These are phyloP conservation scores for Xylona heveae DNA, from an alignment of 495 filamentous ascomycete genomes.

Conservation along the genomic window DNA sequence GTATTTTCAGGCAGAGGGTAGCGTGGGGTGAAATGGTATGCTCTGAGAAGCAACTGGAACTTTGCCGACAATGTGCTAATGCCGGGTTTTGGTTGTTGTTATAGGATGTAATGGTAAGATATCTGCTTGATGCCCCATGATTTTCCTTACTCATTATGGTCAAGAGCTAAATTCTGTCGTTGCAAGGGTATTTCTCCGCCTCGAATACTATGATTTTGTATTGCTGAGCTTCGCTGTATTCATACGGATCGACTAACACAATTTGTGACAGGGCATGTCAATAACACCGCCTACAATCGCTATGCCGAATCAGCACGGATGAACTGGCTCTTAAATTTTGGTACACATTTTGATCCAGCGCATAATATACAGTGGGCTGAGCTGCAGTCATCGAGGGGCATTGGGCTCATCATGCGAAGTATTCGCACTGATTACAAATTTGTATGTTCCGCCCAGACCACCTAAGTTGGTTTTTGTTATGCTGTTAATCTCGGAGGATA, in stretches of 20 bases:
- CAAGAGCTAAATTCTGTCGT: slow-evolving; percentile 10
- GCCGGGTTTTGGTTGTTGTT: slow-evolving; percentile 4
- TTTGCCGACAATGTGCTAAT: not conserved
- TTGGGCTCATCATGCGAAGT: slow-evolving; percentile 60
- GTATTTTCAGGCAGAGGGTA: slow-evolving; percentile 49
- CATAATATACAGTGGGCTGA: slow-evolving; percentile 48
- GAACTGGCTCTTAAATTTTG: slow-evolving; percentile 66
- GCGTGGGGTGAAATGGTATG: slow-evolving; percentile 83
- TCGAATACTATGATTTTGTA: too few species aligned
- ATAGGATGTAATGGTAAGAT: slow-evolving; percentile 36
- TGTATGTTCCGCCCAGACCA: slow-evolving; percentile 25
- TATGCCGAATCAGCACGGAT: slow-evolving; percentile 74
- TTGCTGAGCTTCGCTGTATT: too few species aligned
- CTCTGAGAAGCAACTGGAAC: not conserved
- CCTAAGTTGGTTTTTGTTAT: too few species aligned
- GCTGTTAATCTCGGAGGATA: too few species aligned
- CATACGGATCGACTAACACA: slow-evolving; percentile 7
- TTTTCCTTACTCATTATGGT: not conserved
- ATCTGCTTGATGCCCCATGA: too few species aligned
- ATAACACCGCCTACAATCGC: slow-evolving; percentile 67
- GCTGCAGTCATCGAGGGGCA: slow-evolving; percentile 38
- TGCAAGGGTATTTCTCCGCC: slow-evolving; percentile 1
- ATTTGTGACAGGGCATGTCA: slow-evolving; percentile 45
- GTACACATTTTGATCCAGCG: slow-evolving; percentile 39
- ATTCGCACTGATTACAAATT: slow-evolving; percentile 86